Evolutionary conservation across 768 basidiomycete species (phyloP), one percentile per base, ranked within the genome.

Genomic region (Heimioporus sp.): DNA sequence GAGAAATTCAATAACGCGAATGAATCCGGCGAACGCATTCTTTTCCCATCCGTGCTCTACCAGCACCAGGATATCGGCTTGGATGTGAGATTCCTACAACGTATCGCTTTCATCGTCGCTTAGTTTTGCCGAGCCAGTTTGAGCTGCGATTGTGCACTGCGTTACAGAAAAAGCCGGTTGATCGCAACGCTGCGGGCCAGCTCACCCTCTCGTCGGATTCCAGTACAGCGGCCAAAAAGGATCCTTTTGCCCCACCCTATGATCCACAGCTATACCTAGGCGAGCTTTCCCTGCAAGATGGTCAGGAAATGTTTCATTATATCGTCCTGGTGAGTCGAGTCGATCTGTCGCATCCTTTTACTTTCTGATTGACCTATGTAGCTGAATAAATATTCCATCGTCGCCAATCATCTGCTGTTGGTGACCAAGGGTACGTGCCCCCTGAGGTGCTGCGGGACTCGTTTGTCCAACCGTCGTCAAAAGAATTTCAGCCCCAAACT

Each of bases 201-300:
- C 65, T 52, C 55, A 62, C 51, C 46, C 54, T 49, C 58, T 49
- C 49, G 56, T 69, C 55, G 38, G 63, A 67, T 40, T 41, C 63
- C n/a, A 52, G 52, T 28, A 7, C 28, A 4, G 45, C 56, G 11
- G 53, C 62, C 39, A 74, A 73, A 39, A 63, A 62, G 20, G 83
- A 93, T 61, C 92, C 92, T 1, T 96, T 98, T 67, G 72, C 78
- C n/a, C 89, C 91, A 5, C 95, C 95, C 5, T 97, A 95, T 65
- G 82, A 82, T 44, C 75, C 80, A 9, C 84, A 86, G 48, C 75
- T 98, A 13, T 79, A 80, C 58, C 71, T 97, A 1, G 92, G 90
- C 0, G 86, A 90, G 56, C 66, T 96, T 45, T 77, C 76, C 46
- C 11, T 60, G 32, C 35, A 59, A 46, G 84, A 86, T 51, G 82